Base-by-base conservation (phyloP, 306 rosid species). In the Fagus crenata region DNA sequence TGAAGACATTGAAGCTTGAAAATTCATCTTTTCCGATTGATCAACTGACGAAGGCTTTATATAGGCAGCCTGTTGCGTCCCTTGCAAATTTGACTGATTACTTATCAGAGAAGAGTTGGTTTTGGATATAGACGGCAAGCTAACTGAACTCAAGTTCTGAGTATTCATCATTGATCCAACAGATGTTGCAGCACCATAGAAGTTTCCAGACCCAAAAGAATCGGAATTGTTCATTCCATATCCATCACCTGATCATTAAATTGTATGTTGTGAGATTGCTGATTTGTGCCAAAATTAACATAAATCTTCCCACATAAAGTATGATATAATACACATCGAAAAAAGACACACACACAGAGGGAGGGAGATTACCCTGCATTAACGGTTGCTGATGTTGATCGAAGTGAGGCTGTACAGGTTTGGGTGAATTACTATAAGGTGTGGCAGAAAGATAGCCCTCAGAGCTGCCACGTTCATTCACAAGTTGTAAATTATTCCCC, bases 11-110 rank as follows among this genome's bases (percentile, higher is more conserved):
- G 91, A 71, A 81, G 90, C 71, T 70, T 89, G 96, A 65, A 87
- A 89, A 87, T 86, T 87, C 86, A 92, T 88, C 89, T 92, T 92
- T 56, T 91, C 97, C 36, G 86, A 83, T 13, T 87, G 93, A 81
- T 87, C 93, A 60, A 83, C 76, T 77, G 85, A 75, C 77, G 87
- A 90, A 65, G 97, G 80, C 83, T 88, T 93, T 33, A 73, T 69
- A 73, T 88, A 92, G 69, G 89, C 77, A 77, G 86, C 78, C 86
- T 90, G 97, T 75, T 87, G 96, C 77, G 79, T 73, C 67, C 78
- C 84, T 6, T 82, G 96, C 84, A 89, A 81, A 89, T 88, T 90
- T 2, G 97, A 78, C 77, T 87, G 98, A 82, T 85, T 85, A 72
- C 87, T 71, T 43, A 88, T 74, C 73, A 90, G 71, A 53, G 81